These are phyloP conservation scores for Rutstroemia sp. DNA, from an alignment of 2,329 filamentous ascomycete species.

Conservation along the genomic window DNA sequence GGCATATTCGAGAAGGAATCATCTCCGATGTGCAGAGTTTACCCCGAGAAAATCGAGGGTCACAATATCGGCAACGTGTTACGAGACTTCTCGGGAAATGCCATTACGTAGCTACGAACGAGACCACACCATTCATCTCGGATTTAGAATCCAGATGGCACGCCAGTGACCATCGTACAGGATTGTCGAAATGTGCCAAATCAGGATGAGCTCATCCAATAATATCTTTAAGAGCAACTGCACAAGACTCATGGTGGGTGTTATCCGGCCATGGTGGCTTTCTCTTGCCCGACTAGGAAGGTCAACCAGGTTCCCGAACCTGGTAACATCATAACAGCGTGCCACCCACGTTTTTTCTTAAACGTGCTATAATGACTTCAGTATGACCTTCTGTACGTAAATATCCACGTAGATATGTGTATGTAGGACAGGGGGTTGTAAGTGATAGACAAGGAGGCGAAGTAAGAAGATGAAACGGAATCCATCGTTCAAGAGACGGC, in stretches of 20 bases:
- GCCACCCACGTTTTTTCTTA: slow-evolving; percentile 6
- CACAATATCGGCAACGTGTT: no score
- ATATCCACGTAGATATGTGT: neutral
- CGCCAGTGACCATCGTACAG: no score
- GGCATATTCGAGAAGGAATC: neutral
- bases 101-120: no score
- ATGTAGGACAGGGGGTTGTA: neutral
- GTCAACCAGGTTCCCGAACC: neutral
- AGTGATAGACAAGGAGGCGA: neutral
- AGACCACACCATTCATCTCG: no score
- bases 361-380: neutral
- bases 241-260: neutral
- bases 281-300: neutral
- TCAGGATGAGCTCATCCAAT: no score
- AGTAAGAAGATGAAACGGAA: neutral
- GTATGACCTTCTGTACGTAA: neutral
- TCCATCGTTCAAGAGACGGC: neutral
- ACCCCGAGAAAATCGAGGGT: no score
- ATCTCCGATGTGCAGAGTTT: neutral
- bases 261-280: neutral
- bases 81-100: no score
- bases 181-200: no score
- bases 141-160: no score
- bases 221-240: no score
- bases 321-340: neutral